Percentiles rank a stretch among this genome's conserved stretches.
These are phyloP conservation scores for Closterium sp. DNA, from an alignment of 139 green algal species.

Conservation along the genomic window DNA sequence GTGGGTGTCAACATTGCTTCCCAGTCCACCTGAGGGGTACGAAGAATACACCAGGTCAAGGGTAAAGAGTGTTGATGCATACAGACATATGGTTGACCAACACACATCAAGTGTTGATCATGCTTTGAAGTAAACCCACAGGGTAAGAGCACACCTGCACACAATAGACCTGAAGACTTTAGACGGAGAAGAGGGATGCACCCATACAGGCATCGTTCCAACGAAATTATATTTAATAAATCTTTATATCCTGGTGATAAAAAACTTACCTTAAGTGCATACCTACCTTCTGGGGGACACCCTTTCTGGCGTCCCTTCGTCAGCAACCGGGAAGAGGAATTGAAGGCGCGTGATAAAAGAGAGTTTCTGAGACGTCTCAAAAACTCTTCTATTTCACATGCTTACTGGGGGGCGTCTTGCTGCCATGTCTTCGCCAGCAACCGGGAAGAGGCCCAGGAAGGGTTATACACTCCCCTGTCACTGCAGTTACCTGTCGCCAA, in stretches of 20 bases:
- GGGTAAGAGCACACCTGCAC: neutral
- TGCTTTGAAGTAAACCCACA: neutral
- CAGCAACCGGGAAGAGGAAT: too few relatives aligned
- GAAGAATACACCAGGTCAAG: neutral
- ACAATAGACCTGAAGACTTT: too few relatives aligned
- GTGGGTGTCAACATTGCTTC: slow-evolving; percentile 80
- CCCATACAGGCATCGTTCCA: too few relatives aligned
- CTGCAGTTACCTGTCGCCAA: neutral
- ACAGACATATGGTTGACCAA: neutral
- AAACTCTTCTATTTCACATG: too few relatives aligned
- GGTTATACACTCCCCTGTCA: neutral
- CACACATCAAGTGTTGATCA: neutral
- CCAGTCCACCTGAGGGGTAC: slow-evolving; percentile 83
- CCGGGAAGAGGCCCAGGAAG: neutral
- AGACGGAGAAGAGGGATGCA: too few relatives aligned
- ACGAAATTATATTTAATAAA: too few relatives aligned
- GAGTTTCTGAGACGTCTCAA: too few relatives aligned
- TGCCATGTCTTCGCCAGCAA: too few relatives aligned
- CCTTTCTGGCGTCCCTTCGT: neutral
- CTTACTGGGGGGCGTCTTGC: too few relatives aligned
- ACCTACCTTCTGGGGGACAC: neutral
- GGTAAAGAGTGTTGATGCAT: neutral
- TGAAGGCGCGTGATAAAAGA: slow-evolving; percentile 27
- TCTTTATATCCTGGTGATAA: too few relatives aligned
- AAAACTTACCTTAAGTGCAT: neutral